These are phyloP conservation scores for Logfia minima DNA, from an alignment of 129 eudicot genomes.

Conservation along the genomic window DNA sequence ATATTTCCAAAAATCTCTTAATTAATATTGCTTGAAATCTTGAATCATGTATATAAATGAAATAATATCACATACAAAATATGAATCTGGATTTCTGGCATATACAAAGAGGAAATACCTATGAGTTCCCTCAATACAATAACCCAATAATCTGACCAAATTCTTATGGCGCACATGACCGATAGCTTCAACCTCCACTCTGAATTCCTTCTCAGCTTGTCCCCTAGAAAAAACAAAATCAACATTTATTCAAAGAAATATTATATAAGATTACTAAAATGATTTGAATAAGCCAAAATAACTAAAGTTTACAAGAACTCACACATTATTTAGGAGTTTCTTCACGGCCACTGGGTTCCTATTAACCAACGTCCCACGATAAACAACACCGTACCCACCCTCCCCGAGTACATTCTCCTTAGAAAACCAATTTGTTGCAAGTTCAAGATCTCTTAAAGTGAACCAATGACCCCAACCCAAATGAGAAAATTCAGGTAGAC, in stretches of 20 bases:
- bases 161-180: slow-evolving; percentile 92
- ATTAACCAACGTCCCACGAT: slow-evolving; percentile 60
- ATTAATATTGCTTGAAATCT: not conserved
- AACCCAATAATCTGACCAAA: slow-evolving; percentile 82
- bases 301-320: slow-evolving; percentile 34
- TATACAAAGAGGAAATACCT: slow-evolving; percentile 41
- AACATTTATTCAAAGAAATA: slow-evolving; percentile 17
- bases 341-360: slow-evolving; percentile 80
- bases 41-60: not conserved
- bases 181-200: slow-evolving; percentile 89
- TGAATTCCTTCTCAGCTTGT: slow-evolving; percentile 88
- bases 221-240: slow-evolving; percentile 41
- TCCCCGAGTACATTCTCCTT: slow-evolving; percentile 83
- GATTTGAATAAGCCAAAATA: not conserved
- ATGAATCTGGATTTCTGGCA: not conserved
- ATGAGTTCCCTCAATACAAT: slow-evolving; percentile 88
- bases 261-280: not conserved
- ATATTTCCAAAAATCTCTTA: slow-evolving; percentile 19
- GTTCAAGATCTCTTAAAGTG: slow-evolving; percentile 77
- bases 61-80: not conserved
- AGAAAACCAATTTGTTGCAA: slow-evolving; percentile 70
- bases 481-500: slow-evolving; percentile 86
- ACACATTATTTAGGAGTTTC: slow-evolving; percentile 84
- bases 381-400: slow-evolving; percentile 89
- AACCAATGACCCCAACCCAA: slow-evolving; percentile 98